Evolutionary conservation across 352 stramenopile species (phyloP), one percentile per base, ranked within the genome.

Genomic region (Thalassiosira exigua): DNA sequence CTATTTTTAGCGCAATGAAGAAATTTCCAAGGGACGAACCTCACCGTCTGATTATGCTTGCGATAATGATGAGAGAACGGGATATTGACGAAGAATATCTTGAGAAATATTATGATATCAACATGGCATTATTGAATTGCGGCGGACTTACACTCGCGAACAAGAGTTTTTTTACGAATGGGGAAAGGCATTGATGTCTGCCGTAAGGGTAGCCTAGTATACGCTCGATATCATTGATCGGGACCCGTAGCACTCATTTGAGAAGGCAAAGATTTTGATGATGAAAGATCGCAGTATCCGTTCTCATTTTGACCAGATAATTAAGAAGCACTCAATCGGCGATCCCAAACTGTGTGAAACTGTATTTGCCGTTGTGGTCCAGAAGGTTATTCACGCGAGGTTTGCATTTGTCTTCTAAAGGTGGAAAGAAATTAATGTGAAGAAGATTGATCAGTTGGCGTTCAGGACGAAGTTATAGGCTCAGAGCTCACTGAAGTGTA

Each of bases 81-180:
- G 56, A 66, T 5, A 22, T 66, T 54, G 56, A 66, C 30, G 33
- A 66, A 5, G 29, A 66, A 19, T 66, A 66, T 32, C 30, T 56
- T 4, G 21, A 11, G 3, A 54, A 66, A 4, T 66, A 66, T 50
- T 66, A 66, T 26, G 29, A 44, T 17, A 58, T 9, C 3, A 50
- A 26, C 22, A 26, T 66, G 29, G 17, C 24, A 50, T 9, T 66
- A 22, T 50, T 66, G 14, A 66, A 66, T 32, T 24, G 30, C 9
- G 56, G 56, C 24, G 56, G 56, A 26, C 56, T 66, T 19, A 66
- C 56, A 14, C 24, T 66, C 27, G 29, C 42, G n/a, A n/a, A 4
- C 27, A 19, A 22, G 42, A 5, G 11, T 4, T 9, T 21, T 51
- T 66, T 22, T 66, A 50, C 30, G 24, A 54, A 26, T 66, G 11